Conservation (phyloP, 139 green algal species). For the Astrephomene gubernaculifera region DNA sequence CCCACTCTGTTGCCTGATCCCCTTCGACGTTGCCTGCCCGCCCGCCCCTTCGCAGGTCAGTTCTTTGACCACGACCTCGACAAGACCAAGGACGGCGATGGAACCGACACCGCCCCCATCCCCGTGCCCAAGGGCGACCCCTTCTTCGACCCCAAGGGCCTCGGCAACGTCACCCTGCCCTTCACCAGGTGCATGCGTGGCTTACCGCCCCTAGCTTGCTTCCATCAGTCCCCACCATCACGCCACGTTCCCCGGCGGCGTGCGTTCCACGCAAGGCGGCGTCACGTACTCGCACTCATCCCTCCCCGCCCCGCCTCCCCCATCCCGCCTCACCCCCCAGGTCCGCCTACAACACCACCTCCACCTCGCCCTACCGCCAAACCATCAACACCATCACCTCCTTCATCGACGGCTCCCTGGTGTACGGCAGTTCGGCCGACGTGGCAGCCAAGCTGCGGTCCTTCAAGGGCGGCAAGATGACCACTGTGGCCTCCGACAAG, state of each 20-base stretch:
- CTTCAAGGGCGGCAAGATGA: conserved; percentile 5
- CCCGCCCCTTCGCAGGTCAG: conserved; percentile 5
- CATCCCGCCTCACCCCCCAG: too few species aligned
- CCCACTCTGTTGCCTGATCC: too few species aligned
- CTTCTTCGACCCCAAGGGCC: conserved; percentile 37
- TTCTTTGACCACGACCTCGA: conserved; percentile 56
- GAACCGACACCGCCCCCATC: conserved; percentile 5
- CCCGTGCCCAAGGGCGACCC: conserved; percentile 35
- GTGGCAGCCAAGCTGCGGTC: conserved; percentile 2
- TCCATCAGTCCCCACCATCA: neutral
- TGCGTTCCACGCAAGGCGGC: neutral
- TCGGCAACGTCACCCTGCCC: conserved; percentile 25
- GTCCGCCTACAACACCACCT: conserved; percentile 10
- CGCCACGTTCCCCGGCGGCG: neutral
- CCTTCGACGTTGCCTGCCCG: too few species aligned
- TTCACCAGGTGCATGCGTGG: conserved; percentile 18
- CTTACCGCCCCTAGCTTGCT: too few species aligned
- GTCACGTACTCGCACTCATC: neutral
- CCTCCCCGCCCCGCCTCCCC: too few species aligned
- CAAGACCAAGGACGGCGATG: conserved; percentile 11
- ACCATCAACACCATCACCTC: conserved; percentile 46
- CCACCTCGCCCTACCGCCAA: conserved; percentile 2
- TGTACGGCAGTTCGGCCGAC: conserved; percentile 35
- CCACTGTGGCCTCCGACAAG: too few species aligned
- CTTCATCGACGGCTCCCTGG: conserved; percentile 51